A percentile compares a stretch with the other conserved stretches of the same genome.
Conservation (phyloP, 257 asterid species). For the Gentiana dahurica region DNA sequence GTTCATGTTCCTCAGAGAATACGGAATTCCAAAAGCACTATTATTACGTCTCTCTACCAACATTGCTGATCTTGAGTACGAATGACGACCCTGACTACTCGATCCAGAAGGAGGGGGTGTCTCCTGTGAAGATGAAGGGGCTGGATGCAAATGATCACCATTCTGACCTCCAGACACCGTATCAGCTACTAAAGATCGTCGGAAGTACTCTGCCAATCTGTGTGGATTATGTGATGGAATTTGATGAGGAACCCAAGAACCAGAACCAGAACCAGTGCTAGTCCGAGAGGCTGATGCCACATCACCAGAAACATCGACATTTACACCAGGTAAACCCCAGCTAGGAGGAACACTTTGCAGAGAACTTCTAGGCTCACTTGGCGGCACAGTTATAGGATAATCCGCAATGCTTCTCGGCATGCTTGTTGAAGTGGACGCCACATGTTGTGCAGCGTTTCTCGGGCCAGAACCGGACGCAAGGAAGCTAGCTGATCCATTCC, state of each 20-base stretch:
- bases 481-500: conserved; percentile 49
- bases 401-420: conserved; percentile 61
- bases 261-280: conserved; percentile 35
- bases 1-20: conserved; percentile 39
- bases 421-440: conserved; percentile 26
- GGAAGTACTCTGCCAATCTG: conserved; percentile 58
- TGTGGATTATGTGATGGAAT: conserved; percentile 48
- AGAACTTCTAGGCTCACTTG: conserved; percentile 38
- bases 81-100: conserved; percentile 36
- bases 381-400: conserved; percentile 58
- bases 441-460: conserved; percentile 24
- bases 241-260: conserved; percentile 48
- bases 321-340: conserved; percentile 43
- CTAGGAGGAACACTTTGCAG: conserved; percentile 36
- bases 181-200: conserved; percentile 53
- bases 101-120: conserved; percentile 37
- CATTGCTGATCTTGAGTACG: conserved; percentile 50
- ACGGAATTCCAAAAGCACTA: conserved; percentile 49
- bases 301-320: conserved; percentile 26
- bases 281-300: conserved; percentile 36
- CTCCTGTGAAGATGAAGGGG: conserved; percentile 38
- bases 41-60: conserved; percentile 68
- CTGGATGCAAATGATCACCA: conserved; percentile 22
- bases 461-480: conserved; percentile 20
- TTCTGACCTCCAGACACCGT: conserved; percentile 45